A percentile compares a stretch with the other conserved stretches of the same genome.
Conservation (phyloP, 176 grass and related monocot species). For the Pharus latifolius region DNA sequence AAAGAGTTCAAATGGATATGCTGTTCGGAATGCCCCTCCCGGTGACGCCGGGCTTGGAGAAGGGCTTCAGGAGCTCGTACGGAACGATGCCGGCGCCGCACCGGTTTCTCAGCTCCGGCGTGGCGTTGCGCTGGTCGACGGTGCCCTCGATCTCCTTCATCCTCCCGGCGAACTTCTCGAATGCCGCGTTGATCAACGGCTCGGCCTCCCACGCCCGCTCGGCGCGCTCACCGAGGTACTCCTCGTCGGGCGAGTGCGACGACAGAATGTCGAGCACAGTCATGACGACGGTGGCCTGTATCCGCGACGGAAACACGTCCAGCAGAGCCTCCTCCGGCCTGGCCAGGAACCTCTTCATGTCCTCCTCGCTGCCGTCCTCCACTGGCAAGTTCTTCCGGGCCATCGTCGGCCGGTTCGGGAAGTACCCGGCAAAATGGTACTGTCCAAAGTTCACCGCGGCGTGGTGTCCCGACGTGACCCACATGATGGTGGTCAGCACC, state of each 20-base stretch:
- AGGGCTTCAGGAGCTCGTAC: constrained; percentile 49
- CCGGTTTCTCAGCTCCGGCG: constrained; percentile 19
- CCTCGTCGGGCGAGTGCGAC: constrained; percentile 44
- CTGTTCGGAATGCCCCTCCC: constrained; percentile 55
- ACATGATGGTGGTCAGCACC: constrained; percentile 49
- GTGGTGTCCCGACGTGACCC: constrained; percentile 57
- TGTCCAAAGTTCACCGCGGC: constrained; percentile 73
- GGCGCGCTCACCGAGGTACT: constrained; percentile 36
- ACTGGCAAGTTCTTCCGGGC: constrained; percentile 40
- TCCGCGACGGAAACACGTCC: constrained; percentile 32
- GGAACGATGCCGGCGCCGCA: constrained; percentile 39
- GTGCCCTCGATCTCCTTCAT: constrained; percentile 28
- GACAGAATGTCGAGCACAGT: constrained; percentile 33
- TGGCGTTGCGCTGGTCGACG: constrained; percentile 30
- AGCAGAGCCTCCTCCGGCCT: constrained; percentile 25
- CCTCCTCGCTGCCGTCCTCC: background rate
- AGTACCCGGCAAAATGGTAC: constrained; percentile 53
- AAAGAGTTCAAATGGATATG: constrained; percentile 52
- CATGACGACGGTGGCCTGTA: constrained; percentile 25
- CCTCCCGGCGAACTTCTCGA: constrained; percentile 28
- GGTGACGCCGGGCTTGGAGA: constrained; percentile 24
- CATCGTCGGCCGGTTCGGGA: constrained; percentile 60
- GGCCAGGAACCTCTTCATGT: background rate
- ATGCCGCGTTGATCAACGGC: background rate
- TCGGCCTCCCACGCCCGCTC: constrained; percentile 35